Conservation (phyloP, 2,329 filamentous ascomycete genomes). For the Knoxdaviesia capensis region DNA sequence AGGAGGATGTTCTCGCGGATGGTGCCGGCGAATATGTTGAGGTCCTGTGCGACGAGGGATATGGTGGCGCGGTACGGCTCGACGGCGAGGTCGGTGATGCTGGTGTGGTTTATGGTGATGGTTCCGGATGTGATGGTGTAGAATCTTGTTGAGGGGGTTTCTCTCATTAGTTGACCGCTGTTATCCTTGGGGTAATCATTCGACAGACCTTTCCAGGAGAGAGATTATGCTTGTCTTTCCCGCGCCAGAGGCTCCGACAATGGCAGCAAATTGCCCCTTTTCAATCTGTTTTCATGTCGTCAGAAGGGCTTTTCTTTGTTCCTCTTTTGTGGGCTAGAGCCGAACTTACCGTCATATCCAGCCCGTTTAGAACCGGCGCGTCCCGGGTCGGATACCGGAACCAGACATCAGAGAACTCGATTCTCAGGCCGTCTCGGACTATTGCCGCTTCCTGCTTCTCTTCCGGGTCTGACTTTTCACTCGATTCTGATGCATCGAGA, state of each 20-base stretch:
- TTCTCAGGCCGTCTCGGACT: background rate
- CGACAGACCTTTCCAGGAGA: constrained; percentile 10
- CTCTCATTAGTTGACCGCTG: background rate
- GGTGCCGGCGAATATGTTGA: constrained; percentile 20
- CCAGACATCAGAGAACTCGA: constrained; percentile 6
- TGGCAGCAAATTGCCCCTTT: constrained; percentile 4
- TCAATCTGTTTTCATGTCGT: constrained; percentile 1
- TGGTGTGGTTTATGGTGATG: constrained; percentile 23
- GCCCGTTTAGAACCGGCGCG: constrained; percentile 3
- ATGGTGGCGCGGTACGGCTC: constrained; percentile 30
- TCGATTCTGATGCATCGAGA: background rate
- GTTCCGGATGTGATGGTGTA: constrained; percentile 22
- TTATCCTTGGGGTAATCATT: background rate
- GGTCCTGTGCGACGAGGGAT: constrained; percentile 37
- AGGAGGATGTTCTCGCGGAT: constrained; percentile 51
- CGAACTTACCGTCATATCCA: constrained; percentile 4
- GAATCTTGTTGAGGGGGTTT: constrained; percentile 8
- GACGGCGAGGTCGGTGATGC: constrained; percentile 20
- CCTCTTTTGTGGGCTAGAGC: background rate
- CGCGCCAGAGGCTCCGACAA: constrained; percentile 4
- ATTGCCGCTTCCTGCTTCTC: background rate
- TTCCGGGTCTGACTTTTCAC: background rate
- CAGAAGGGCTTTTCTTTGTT: too few relatives aligned
- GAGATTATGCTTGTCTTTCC: constrained; percentile 13
- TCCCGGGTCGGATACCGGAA: constrained; percentile 5